Base-by-base conservation (phyloP, 2,329 filamentous ascomycete genomes). In the Colletotrichum acutatum region DNA sequence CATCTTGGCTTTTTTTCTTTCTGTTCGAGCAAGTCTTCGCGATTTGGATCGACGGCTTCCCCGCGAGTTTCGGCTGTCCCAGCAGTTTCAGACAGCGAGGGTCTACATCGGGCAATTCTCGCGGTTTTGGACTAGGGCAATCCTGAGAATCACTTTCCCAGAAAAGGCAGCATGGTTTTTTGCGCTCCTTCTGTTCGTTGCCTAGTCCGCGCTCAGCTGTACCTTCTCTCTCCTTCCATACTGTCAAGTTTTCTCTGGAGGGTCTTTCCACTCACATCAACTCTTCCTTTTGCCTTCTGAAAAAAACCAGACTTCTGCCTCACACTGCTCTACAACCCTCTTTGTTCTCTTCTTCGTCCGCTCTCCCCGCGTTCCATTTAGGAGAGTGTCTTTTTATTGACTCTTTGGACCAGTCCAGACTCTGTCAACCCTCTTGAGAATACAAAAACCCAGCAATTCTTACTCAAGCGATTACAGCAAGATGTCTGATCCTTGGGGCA, bases 401-500 rank as follows among this genome's bases (percentile, higher is more conserved):
- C 37, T 62, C 22, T 24, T 59, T 42, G 4, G 24, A 52, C 30
- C 37, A 63, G 65, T 53, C 30, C 66, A 32, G 24, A 52, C 11
- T n/a, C 37, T 24, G 28, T 26, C 14, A 32, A 58, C 63, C 65
- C 12, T 19, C 14, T 24, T 58, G 24, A 28, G 7, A 30, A 19
- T 24, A 42, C 24, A 11, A 22, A 34, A 52, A n/a, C 37, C 5
- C 52, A 28, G 56, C 14, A 28, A 8, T n/a, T 49, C 37, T 12
- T 63, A 53, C 58, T 46, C 58, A 16, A 8, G 12, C 28, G 24
- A 14, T n/a, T 7, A 52, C 60, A 42, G 28, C 67, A 70, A 37
- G 19, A 72, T 72, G 70, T 53, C 71, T 70, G 60, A 64, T 37
- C n/a, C 34, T 22, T 65, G 54, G 60, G 61, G 6, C 19, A 49